A percentile compares a stretch with the other conserved stretches of the same genome.
Evolutionary conservation across 148 eudicot genomes (phyloP).

Genomic region (Persicaria tinctoria): DNA sequence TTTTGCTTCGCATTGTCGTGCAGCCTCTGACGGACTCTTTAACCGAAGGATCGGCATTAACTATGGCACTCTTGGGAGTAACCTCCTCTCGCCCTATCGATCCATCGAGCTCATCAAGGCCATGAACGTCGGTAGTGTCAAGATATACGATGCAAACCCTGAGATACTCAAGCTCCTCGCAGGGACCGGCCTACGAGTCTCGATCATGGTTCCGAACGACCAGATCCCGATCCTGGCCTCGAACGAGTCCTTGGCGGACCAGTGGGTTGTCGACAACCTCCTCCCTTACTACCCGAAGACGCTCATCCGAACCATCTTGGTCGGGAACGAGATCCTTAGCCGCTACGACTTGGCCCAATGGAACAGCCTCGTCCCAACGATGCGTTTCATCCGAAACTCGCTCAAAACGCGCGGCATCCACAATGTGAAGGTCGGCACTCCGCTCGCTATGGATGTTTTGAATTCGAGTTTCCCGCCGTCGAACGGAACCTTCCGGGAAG

Average conservation of each 20-base stretch:
- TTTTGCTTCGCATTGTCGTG: not conserved
- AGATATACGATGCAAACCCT: conserved; percentile 57
- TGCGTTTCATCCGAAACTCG: conserved; percentile 33
- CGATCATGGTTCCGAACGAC: conserved; percentile 61
- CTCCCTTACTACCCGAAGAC: conserved; percentile 61
- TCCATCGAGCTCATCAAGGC: conserved; percentile 39
- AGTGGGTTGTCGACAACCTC: conserved; percentile 56
- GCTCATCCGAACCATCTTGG: conserved; percentile 50
- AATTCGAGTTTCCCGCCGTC: conserved; percentile 66
- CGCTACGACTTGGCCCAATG: conserved; percentile 27
- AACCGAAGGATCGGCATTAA: conserved; percentile 45
- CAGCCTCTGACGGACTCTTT: not conserved
- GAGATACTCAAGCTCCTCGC: conserved; percentile 54
- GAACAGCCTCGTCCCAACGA: conserved; percentile 58
- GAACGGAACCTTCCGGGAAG: conserved; percentile 40
- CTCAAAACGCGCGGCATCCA: conserved; percentile 30
- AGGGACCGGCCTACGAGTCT: conserved; percentile 40
- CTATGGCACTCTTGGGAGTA: conserved; percentile 58
- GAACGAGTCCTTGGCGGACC: conserved; percentile 35
- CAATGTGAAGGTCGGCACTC: conserved; percentile 67
- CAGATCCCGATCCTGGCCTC: conserved; percentile 42
- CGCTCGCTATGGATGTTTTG: conserved; percentile 78
- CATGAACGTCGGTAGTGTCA: conserved; percentile 46
- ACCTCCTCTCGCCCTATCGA: conserved; percentile 52
- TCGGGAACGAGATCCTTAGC: conserved; percentile 69